Percentiles rank a stretch among this genome's conserved stretches.
Evolutionary conservation across 2,329 filamentous ascomycete genomes (phyloP).

Genomic region (Penicillium sp.): DNA sequence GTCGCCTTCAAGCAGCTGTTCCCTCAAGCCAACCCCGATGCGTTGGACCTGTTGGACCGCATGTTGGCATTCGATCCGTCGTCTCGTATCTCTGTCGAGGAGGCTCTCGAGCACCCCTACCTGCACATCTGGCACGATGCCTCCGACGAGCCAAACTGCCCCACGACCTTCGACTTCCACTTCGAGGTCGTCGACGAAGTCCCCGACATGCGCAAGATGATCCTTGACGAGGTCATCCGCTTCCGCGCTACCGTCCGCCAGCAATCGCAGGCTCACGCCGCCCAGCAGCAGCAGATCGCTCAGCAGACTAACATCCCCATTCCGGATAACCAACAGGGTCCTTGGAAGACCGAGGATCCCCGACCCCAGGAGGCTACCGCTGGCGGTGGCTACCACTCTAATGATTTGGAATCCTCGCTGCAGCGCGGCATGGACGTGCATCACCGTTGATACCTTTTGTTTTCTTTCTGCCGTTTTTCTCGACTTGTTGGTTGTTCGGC

Average conservation of each 20-base stretch:
- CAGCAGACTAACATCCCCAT: conserved; percentile 58
- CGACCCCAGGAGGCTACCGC: conserved; percentile 58
- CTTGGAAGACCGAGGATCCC: conserved; percentile 59
- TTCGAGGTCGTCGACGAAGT: conserved; percentile 98
- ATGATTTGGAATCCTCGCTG: conserved; percentile 52
- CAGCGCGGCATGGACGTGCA: conserved; percentile 59
- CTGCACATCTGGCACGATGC: conserved; percentile 98
- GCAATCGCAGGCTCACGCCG: conserved; percentile 46
- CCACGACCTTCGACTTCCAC: conserved; percentile 93
- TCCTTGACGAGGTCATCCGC: conserved; percentile 84
- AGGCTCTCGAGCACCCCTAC: conserved; percentile 94
- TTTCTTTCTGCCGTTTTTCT: conserved; percentile 1
- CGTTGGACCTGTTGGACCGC: conserved; percentile 88
- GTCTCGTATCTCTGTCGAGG: conserved; percentile 88
- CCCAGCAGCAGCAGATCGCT: conserved; percentile 43
- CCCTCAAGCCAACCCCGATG: conserved; percentile 91
- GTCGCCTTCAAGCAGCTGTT: conserved; percentile 85
- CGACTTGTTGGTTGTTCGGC: conserved; percentile 15
- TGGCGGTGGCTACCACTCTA: conserved; percentile 41
- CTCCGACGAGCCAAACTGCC: conserved; percentile 90
- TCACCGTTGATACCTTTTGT: conserved; percentile 17
- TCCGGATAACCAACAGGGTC: conserved; percentile 58
- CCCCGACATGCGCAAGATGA: conserved; percentile 93
- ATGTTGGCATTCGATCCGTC: conserved; percentile 98
- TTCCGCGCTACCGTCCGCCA: conserved; percentile 69